Conservation (phyloP, 2,329 filamentous ascomycete genomes). For the Microcyclosporella mali region DNA sequence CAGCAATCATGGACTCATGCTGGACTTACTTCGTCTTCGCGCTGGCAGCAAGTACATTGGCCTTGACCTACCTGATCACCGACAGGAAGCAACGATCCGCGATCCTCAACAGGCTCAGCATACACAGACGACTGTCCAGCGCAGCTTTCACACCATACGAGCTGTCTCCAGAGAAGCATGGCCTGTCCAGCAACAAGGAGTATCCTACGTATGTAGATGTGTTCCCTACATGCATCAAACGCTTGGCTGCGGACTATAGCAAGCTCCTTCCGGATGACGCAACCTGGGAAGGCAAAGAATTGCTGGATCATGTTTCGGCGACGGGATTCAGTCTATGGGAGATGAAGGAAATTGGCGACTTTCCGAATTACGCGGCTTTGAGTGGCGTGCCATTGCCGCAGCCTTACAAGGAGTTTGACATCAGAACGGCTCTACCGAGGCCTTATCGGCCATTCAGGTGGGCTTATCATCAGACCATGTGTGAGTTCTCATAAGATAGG, state of each 20-base stretch:
- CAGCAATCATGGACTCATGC: too few species aligned
- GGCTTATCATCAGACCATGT: conserved; percentile 87
- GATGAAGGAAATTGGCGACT: conserved; percentile 63
- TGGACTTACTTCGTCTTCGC: background rate
- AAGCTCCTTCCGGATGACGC: conserved; percentile 21
- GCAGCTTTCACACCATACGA: conserved; percentile 48
- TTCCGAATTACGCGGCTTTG: conserved; percentile 70
- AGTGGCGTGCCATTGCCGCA: conserved; percentile 67
- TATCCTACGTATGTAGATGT: conserved; percentile 39
- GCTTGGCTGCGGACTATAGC: conserved; percentile 23
- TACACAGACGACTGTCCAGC: conserved; percentile 40
- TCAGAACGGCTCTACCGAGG: conserved; percentile 60
- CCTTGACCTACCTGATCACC: conserved; percentile 24
- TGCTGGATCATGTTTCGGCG: conserved; percentile 40
- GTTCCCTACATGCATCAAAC: conserved; percentile 50
- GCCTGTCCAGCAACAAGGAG: conserved; percentile 25
- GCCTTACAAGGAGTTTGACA: conserved; percentile 60
- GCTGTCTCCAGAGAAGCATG: conserved; percentile 45
- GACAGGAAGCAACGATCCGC: conserved; percentile 36
- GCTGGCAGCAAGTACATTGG: background rate
- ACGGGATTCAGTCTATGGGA: conserved; percentile 67
- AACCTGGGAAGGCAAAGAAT: conserved; percentile 16
- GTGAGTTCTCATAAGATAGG: conserved; percentile 45
- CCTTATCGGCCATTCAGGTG: conserved; percentile 79
- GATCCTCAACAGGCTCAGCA: conserved; percentile 35